Percentiles rank a stretch among this genome's conserved stretches.
These are phyloP conservation scores for Trichocladium uniseriatum DNA, from an alignment of 495 filamentous ascomycete species.

Conservation along the genomic window DNA sequence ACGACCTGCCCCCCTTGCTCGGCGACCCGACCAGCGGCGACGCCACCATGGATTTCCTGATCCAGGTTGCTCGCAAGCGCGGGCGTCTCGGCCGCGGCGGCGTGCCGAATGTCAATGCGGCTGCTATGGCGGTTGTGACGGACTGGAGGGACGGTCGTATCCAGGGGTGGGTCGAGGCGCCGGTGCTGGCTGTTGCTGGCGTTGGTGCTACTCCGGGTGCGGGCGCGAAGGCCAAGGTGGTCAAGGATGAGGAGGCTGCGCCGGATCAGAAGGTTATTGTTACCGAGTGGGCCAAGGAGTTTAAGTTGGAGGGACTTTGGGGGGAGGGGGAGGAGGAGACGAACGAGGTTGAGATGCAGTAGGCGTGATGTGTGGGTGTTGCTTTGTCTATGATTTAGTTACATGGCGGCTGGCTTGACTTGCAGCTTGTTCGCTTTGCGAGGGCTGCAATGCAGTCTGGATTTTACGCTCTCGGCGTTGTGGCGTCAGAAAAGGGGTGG, in stretches of 20 bases:
- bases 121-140: slow-evolving; percentile 84
- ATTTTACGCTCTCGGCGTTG: slow-evolving; percentile 6
- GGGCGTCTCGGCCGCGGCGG: slow-evolving; percentile 84
- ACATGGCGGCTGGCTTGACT: neutral
- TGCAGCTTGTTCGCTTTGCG: neutral
- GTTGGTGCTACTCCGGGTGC: slow-evolving; percentile 8
- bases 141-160: slow-evolving; percentile 96
- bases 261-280: slow-evolving; percentile 81
- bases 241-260: slow-evolving; percentile 28
- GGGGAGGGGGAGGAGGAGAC: slow-evolving; percentile 42
- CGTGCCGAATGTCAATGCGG: slow-evolving; percentile 76
- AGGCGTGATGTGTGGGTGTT: neutral
- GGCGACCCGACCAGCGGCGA: slow-evolving; percentile 51
- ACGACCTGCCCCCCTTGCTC: slow-evolving; percentile 72
- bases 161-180: slow-evolving; percentile 81
- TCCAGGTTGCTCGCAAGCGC: slow-evolving; percentile 88
- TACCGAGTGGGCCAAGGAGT: slow-evolving; percentile 88
- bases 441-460: neutral
- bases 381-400: neutral
- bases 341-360: slow-evolving; percentile 27
- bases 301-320: slow-evolving; percentile 93
- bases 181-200: slow-evolving; percentile 43
- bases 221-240: slow-evolving; percentile 21
- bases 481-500: slow-evolving; percentile 12
- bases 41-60: slow-evolving; percentile 79